A percentile compares a stretch with the other conserved stretches of the same genome.
These are phyloP conservation scores for Aspergillus sp. DNA, from an alignment of 2,329 filamentous ascomycete genomes.

Conservation along the genomic window DNA sequence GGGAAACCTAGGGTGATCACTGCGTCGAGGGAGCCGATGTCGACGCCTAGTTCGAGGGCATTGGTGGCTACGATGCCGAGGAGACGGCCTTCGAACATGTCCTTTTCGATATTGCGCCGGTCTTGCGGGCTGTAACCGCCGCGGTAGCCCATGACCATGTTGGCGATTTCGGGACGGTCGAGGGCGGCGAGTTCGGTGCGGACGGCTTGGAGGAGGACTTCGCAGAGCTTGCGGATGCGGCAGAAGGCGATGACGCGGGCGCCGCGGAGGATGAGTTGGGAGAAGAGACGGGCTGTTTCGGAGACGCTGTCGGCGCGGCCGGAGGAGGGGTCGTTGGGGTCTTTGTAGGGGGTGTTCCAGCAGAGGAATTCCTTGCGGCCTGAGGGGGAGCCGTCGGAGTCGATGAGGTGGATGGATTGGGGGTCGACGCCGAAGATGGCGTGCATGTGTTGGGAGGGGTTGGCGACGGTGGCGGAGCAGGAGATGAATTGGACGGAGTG, in stretches of 20 bases:
- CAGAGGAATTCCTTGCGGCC: constrained; percentile 93
- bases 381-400: constrained; percentile 90
- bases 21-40: constrained; percentile 91
- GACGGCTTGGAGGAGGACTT: constrained; percentile 77
- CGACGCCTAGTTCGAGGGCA: constrained; percentile 88
- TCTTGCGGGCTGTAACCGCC: constrained; percentile 94
- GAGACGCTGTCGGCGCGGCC: constrained; percentile 79
- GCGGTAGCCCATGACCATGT: constrained; percentile 89
- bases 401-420: constrained; percentile 67
- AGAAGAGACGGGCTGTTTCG: constrained; percentile 89
- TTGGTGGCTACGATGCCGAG: constrained; percentile 92
- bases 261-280: constrained; percentile 81
- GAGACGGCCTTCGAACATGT: constrained; percentile 96
- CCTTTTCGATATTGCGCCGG: constrained; percentile 79
- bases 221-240: constrained; percentile 82
- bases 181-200: constrained; percentile 73
- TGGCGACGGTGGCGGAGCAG: constrained; percentile 94
- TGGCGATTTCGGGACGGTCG: constrained; percentile 72
- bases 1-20: constrained; percentile 94
- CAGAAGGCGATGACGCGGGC: constrained; percentile 94
- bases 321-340: constrained; percentile 81
- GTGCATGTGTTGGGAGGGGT: constrained; percentile 87
- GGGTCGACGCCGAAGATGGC: constrained; percentile 88
- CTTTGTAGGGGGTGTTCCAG: constrained; percentile 96
- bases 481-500: constrained; percentile 83